Conservation (phyloP, 331 rosid species). For the Malus hybrid region DNA sequence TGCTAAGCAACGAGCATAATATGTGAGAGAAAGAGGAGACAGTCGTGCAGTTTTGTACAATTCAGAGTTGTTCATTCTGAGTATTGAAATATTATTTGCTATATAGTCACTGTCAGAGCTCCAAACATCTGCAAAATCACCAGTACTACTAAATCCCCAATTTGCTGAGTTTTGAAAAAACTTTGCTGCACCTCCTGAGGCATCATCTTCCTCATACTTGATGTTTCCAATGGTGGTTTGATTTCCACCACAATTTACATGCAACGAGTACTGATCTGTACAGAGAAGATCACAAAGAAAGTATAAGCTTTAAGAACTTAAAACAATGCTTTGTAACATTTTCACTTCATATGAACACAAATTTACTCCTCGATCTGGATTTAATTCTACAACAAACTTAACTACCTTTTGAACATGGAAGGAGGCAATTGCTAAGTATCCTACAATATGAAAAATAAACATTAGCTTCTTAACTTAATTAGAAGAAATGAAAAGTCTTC, state of each 20-base stretch:
- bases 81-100: conserved; percentile 14
- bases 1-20: conserved; percentile 15
- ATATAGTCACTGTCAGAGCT: background rate
- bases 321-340: background rate
- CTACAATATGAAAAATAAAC: background rate
- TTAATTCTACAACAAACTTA: background rate
- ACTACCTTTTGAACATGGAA: conserved; percentile 12
- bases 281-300: background rate
- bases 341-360: background rate
- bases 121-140: conserved; percentile 7
- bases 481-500: background rate
- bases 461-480: background rate
- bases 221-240: conserved; percentile 3
- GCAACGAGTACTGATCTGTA: conserved; percentile 11
- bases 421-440: conserved; percentile 7
- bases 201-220: conserved; percentile 15
- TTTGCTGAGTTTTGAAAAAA: background rate
- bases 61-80: conserved; percentile 8
- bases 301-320: background rate
- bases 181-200: conserved; percentile 13
- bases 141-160: conserved; percentile 25
- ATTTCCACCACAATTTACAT: conserved; percentile 25
- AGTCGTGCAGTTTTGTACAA: conserved; percentile 22
- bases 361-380: background rate
- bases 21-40: conserved; percentile 25